Conservation (phyloP, 495 filamentous ascomycete species). For the Penicillium turbatum region DNA sequence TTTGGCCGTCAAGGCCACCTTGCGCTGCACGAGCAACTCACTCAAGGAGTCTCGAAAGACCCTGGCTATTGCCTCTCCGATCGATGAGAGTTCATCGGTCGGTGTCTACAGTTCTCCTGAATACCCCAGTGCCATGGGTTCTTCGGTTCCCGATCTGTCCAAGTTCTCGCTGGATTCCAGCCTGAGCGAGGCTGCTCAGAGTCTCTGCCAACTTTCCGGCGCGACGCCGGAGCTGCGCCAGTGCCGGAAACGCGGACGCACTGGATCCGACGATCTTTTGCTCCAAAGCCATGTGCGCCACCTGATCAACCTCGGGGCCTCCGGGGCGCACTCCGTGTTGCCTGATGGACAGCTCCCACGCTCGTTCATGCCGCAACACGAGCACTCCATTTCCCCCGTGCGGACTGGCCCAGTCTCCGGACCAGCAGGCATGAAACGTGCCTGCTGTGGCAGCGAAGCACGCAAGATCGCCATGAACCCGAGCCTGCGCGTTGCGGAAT, state of each 20-base stretch:
- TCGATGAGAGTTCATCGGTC: slow-evolving; percentile 49
- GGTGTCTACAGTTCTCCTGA: slow-evolving; percentile 57
- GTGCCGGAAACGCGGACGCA: slow-evolving; percentile 64
- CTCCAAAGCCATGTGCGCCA: slow-evolving; percentile 74
- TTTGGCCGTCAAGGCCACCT: slow-evolving; percentile 77
- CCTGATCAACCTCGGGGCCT: slow-evolving; percentile 33
- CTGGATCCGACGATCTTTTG: slow-evolving; percentile 59
- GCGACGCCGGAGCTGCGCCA: slow-evolving; percentile 31
- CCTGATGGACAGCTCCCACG: slow-evolving; percentile 39
- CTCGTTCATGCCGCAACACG: slow-evolving; percentile 31
- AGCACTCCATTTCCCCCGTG: slow-evolving; percentile 19
- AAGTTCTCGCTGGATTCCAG: slow-evolving; percentile 45
- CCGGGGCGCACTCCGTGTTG: slow-evolving; percentile 31
- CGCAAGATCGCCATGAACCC: slow-evolving; percentile 39
- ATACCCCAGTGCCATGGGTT: slow-evolving; percentile 48
- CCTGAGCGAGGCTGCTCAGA: slow-evolving; percentile 57
- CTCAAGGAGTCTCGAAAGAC: slow-evolving; percentile 41
- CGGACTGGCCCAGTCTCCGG: slow-evolving; percentile 31
- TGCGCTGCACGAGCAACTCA: slow-evolving; percentile 64
- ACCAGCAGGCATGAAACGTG: slow-evolving; percentile 44
- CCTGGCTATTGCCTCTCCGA: slow-evolving; percentile 38
- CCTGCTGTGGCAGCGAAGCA: slow-evolving; percentile 45
- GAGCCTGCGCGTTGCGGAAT: slow-evolving; percentile 33
- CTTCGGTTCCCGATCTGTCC: slow-evolving; percentile 46
- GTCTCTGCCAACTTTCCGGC: slow-evolving; percentile 60